A percentile compares a stretch with the other conserved stretches of the same genome.
Evolutionary conservation across 1,284 basidiomycete genomes (phyloP).

Genomic region (Moesziomyces sp.): DNA sequence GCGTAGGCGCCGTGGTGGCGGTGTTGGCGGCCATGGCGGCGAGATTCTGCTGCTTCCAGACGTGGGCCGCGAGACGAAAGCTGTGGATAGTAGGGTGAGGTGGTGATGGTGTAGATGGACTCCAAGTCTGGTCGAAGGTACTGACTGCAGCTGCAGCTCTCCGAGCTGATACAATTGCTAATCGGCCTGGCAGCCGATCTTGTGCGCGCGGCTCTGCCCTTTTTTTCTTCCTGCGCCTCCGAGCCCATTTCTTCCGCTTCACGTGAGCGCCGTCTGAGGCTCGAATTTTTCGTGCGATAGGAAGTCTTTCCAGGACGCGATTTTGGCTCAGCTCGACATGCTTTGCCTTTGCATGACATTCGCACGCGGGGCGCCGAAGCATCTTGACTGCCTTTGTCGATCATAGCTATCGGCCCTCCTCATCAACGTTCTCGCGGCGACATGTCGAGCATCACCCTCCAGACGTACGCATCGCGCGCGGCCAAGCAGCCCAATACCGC

Average conservation of each 20-base stretch:
- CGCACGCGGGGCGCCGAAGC: not conserved
- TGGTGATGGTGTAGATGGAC: not conserved
- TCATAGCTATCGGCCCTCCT: conserved; percentile 19
- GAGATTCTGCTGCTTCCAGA: not conserved
- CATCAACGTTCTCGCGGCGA: not conserved
- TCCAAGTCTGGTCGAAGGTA: not conserved
- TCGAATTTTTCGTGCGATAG: conserved; percentile 24
- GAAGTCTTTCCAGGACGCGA: conserved; percentile 3
- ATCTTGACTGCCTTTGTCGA: conserved; percentile 32
- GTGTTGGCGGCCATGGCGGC: conserved; percentile 27
- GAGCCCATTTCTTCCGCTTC: conserved; percentile 25
- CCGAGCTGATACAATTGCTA: too few relatives aligned
- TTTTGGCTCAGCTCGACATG: too few relatives aligned
- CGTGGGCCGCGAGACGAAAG: not conserved
- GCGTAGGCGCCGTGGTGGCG: conserved; percentile 39
- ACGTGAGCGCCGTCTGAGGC: conserved; percentile 8
- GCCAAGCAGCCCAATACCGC: conserved; percentile 56
- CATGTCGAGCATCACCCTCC: conserved; percentile 45
- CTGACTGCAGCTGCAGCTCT: too few relatives aligned
- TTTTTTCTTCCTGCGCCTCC: conserved; percentile 14
- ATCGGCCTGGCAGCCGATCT: not conserved
- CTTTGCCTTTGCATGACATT: not conserved
- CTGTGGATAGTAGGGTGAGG: not conserved
- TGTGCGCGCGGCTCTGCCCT: not conserved
- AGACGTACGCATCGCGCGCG: conserved; percentile 56